phyloP scores from a whole-genome alignment of 2,329 filamentous ascomycete genomes.

The Grosmannia clavigera region DNA sequence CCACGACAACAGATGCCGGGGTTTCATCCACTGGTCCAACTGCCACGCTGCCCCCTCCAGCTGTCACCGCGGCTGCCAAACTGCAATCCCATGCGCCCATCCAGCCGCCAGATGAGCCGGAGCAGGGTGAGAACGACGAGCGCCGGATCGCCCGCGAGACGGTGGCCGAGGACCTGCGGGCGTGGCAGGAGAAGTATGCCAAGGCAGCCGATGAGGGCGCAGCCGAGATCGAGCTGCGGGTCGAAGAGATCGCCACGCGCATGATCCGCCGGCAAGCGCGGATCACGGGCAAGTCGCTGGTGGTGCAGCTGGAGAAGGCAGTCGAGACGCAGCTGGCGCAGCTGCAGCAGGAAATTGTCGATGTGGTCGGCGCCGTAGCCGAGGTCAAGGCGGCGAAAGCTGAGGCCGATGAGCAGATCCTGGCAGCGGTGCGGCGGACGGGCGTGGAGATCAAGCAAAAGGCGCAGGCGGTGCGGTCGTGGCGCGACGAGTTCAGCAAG shows the following conservation, averaged over 20 bases:
- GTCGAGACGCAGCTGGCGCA: conserved; percentile 49
- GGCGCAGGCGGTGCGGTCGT: conserved; percentile 64
- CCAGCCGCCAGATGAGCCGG: conserved; percentile 30
- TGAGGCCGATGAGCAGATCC: conserved; percentile 27
- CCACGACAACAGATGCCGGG: conserved; percentile 16
- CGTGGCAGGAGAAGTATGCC: conserved; percentile 83
- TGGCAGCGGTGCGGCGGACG: conserved; percentile 46
- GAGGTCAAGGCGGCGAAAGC: conserved; percentile 25
- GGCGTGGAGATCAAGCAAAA: conserved; percentile 64
- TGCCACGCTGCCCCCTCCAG: conserved; percentile 12
- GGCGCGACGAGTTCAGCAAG: conserved; percentile 60
- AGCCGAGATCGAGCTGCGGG: conserved; percentile 56
- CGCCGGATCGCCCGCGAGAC: conserved; percentile 49
- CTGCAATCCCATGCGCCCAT: conserved; percentile 19
- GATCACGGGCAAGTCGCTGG: conserved; percentile 51
- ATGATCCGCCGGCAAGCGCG: conserved; percentile 53
- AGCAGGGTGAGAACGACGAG: conserved; percentile 40
- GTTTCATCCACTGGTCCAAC: conserved; percentile 17
- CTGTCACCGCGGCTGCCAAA: conserved; percentile 6
- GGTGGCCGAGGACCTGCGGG: conserved; percentile 65
- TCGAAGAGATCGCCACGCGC: conserved; percentile 43
- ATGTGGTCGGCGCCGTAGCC: conserved; percentile 41
- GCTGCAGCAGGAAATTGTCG: conserved; percentile 54
- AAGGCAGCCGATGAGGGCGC: conserved; percentile 74
- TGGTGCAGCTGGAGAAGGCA: conserved; percentile 56